phyloP scores from a whole-genome alignment of 352 stramenopile species.

The Pythium utonaiense region DNA sequence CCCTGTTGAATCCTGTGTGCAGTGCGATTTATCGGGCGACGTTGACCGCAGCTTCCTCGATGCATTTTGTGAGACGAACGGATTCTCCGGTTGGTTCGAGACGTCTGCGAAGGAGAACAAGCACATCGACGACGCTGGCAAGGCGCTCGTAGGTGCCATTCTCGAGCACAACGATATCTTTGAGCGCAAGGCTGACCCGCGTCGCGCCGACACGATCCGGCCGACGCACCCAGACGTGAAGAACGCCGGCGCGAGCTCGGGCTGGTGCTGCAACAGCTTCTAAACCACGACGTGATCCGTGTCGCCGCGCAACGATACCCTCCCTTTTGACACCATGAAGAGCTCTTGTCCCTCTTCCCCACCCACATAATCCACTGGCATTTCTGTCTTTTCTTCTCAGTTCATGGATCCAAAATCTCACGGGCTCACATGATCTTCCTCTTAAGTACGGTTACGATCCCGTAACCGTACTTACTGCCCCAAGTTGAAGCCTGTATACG shows the following conservation, averaged over 20 bases:
- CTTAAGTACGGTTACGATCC: not conserved
- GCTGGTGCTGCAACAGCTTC: constrained; percentile 88
- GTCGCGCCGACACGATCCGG: constrained; percentile 73
- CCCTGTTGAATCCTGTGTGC: not conserved
- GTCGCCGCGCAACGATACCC: too few relatives aligned
- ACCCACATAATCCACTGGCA: not conserved
- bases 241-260: constrained; percentile 36
- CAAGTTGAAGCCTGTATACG: not conserved
- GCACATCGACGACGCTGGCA: constrained; percentile 87
- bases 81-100: constrained; percentile 91
- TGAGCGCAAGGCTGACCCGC: constrained; percentile 71
- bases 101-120: constrained; percentile 92
- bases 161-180: constrained; percentile 86
- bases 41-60: constrained; percentile 78
- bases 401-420: not conserved
- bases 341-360: too few relatives aligned
- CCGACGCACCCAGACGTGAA: constrained; percentile 48
- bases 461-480: constrained; percentile 15
- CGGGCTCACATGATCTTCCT: not conserved
- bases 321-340: not conserved
- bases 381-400: not conserved
- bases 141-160: constrained; percentile 76
- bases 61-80: constrained; percentile 87
- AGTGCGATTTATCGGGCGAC: constrained; percentile 85
- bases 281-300: constrained; percentile 32